A percentile compares a stretch with the other conserved stretches of the same genome.
phyloP scores from a whole-genome alignment of 2,329 filamentous ascomycete species.

The Aspergillus sp. region DNA sequence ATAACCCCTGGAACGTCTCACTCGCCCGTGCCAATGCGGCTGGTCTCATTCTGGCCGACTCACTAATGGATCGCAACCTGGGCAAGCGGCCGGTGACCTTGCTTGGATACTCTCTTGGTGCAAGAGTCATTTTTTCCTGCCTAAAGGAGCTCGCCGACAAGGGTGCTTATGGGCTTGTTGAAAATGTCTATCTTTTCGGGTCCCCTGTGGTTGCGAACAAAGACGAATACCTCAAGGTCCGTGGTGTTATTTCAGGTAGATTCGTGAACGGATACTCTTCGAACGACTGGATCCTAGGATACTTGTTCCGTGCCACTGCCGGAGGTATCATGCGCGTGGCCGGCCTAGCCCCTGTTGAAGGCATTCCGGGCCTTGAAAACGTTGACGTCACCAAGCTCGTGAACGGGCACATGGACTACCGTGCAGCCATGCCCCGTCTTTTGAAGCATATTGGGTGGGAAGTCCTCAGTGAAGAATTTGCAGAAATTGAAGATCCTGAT shows the following conservation, averaged over 20 bases:
- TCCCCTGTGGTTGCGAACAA: conserved; percentile 87
- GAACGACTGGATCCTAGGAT: conserved; percentile 96
- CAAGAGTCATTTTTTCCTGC: conserved; percentile 89
- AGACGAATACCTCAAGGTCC: conserved; percentile 80
- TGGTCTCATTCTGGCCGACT: conserved; percentile 91
- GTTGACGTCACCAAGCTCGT: conserved; percentile 83
- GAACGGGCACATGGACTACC: conserved; percentile 94
- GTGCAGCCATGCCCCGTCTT: conserved; percentile 83
- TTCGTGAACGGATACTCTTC: conserved; percentile 93
- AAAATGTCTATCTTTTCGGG: conserved; percentile 95
- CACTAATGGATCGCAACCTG: conserved; percentile 84
- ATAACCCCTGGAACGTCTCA: conserved; percentile 98
- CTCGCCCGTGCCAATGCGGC: conserved; percentile 84
- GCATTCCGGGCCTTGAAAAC: conserved; percentile 81
- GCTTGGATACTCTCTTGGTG: conserved; percentile 90
- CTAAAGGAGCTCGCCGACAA: conserved; percentile 81
- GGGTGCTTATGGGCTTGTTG: conserved; percentile 81
- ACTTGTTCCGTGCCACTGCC: conserved; percentile 90
- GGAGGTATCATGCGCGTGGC: conserved; percentile 88
- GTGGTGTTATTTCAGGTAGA: conserved; percentile 83
- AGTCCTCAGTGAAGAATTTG: conserved; percentile 90
- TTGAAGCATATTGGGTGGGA: conserved; percentile 86
- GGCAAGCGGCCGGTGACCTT: conserved; percentile 89
- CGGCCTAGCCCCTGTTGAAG: conserved; percentile 74
- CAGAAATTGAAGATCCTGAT: conserved; percentile 95